A percentile compares a stretch with the other conserved stretches of the same genome.
Conservation (phyloP, 345 rosid species). For the Gossypium ekmanianum region DNA sequence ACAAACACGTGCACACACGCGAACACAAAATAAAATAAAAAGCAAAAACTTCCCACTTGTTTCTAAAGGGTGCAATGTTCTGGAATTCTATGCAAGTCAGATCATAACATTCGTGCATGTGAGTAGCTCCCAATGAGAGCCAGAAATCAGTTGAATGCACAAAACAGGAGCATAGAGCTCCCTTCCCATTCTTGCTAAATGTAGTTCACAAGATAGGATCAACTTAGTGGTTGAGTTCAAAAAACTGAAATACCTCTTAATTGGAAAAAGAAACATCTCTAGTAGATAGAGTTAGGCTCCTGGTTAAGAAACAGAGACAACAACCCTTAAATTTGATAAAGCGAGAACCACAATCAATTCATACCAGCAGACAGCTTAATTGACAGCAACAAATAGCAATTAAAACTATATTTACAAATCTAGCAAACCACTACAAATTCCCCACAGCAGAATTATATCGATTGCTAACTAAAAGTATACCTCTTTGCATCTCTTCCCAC, state of each 20-base stretch:
- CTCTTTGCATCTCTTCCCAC: constrained; percentile 82
- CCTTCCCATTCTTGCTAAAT: background rate
- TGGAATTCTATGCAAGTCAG: background rate
- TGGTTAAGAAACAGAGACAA: background rate
- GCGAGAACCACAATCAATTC: constrained; percentile 3
- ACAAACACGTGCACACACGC: background rate
- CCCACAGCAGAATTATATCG: background rate
- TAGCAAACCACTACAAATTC: background rate
- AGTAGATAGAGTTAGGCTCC: background rate
- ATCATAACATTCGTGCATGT: background rate
- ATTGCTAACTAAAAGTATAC: constrained; percentile 33
- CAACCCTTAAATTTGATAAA: background rate
- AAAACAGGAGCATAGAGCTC: background rate
- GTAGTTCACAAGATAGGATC: background rate
- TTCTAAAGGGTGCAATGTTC: background rate
- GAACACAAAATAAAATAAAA: background rate
- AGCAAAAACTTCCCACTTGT: background rate
- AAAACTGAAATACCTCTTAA: background rate
- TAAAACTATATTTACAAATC: background rate
- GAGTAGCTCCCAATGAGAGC: background rate
- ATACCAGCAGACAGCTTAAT: background rate
- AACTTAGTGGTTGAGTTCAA: background rate
- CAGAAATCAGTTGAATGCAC: background rate
- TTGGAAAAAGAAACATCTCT: background rate
- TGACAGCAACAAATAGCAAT: background rate